These are phyloP conservation scores for Arabidopsis suecica DNA, from an alignment of 345 rosid species.

Conservation along the genomic window DNA sequence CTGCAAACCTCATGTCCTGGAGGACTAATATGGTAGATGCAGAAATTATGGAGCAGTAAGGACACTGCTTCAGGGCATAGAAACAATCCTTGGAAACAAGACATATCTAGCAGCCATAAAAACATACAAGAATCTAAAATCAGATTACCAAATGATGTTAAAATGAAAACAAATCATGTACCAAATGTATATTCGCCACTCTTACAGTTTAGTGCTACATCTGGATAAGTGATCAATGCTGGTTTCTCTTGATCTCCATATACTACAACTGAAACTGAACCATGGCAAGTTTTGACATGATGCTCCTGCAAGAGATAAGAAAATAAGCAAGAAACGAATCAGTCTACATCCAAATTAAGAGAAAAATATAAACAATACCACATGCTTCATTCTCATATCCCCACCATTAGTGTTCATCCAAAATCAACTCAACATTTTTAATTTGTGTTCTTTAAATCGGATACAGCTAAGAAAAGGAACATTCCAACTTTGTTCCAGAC, in stretches of 20 bases:
- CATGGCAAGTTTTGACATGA: constrained; percentile 80
- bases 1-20: constrained; percentile 96
- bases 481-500: constrained; percentile 45
- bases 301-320: constrained; percentile 56
- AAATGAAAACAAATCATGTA: constrained; percentile 15
- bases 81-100: constrained; percentile 93
- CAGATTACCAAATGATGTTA: constrained; percentile 13
- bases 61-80: constrained; percentile 93
- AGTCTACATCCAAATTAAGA: background rate
- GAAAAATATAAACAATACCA: background rate
- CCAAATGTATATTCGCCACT: background rate
- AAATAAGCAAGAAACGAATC: constrained; percentile 17
- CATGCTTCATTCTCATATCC: constrained; percentile 11
- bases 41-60: constrained; percentile 90
- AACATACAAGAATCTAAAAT: constrained; percentile 6
- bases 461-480: constrained; percentile 49
- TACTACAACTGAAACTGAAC: constrained; percentile 68
- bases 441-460: background rate
- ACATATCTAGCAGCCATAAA: constrained; percentile 63
- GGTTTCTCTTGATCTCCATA: constrained; percentile 88
- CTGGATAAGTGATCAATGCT: constrained; percentile 83
- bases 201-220: constrained; percentile 86
- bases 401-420: constrained; percentile 26
- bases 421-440: constrained; percentile 12
- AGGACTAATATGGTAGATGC: constrained; percentile 93